A percentile compares a stretch with the other conserved stretches of the same genome.
These are phyloP conservation scores for Hysterium pulicare DNA, from an alignment of 2,329 filamentous ascomycete species.

Conservation along the genomic window DNA sequence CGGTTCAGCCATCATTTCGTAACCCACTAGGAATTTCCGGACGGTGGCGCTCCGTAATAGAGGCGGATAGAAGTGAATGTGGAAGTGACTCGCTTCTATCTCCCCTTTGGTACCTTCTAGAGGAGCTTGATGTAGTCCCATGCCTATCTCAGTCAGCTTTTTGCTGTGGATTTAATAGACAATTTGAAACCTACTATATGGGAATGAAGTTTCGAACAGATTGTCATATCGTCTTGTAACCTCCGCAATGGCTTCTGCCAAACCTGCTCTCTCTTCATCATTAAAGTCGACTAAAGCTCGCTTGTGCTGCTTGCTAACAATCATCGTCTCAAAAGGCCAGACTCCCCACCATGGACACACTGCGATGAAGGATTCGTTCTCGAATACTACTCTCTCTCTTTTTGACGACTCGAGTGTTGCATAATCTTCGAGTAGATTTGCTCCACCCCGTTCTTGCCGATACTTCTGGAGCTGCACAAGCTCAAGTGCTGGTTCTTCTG, in stretches of 20 bases:
- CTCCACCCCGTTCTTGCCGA: slow-evolving; percentile 65
- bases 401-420: slow-evolving; percentile 77
- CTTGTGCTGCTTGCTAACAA: slow-evolving; percentile 80
- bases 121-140: slow-evolving; percentile 93
- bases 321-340: slow-evolving; percentile 95
- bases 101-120: slow-evolving; percentile 78
- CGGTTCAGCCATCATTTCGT: slow-evolving; percentile 95
- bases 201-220: slow-evolving; percentile 92
- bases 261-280: slow-evolving; percentile 63
- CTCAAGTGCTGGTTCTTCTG: slow-evolving; percentile 83
- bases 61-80: slow-evolving; percentile 97
- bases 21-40: slow-evolving; percentile 93
- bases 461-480: slow-evolving; percentile 77
- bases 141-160: slow-evolving; percentile 51
- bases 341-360: slow-evolving; percentile 97
- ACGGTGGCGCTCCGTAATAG: slow-evolving; percentile 89
- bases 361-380: slow-evolving; percentile 80
- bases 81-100: slow-evolving; percentile 82
- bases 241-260: slow-evolving; percentile 84
- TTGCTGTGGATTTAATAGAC: neutral
- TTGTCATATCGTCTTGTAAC: slow-evolving; percentile 93
- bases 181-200: slow-evolving; percentile 65
- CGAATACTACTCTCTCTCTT: slow-evolving; percentile 79
- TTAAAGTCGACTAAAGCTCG: slow-evolving; percentile 80
- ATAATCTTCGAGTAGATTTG: slow-evolving; percentile 82